Percentiles rank a stretch among this genome's conserved stretches.
phyloP scores from a whole-genome alignment of 2,329 filamentous ascomycete genomes.

The Dryadomyces quercivorus region DNA sequence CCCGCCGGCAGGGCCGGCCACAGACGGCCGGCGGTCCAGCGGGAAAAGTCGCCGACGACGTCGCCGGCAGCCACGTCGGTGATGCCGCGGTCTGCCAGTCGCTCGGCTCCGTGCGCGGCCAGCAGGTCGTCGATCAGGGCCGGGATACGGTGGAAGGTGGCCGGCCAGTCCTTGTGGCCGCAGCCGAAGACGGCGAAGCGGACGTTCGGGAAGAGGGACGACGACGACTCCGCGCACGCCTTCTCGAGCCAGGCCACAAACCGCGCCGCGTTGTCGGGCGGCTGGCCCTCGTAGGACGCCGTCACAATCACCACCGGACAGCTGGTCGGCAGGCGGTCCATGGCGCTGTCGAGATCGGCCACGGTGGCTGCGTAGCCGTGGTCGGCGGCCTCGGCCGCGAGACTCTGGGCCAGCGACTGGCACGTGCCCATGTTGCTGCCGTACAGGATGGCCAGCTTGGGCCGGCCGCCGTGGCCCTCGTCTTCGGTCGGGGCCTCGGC shows the following conservation, averaged over 20 bases:
- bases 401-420: conserved; percentile 49
- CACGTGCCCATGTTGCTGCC: conserved; percentile 66
- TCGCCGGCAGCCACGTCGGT: conserved; percentile 48
- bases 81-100: conserved; percentile 34
- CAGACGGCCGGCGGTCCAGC: conserved; percentile 19
- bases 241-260: conserved; percentile 57
- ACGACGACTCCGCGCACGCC: conserved; percentile 7
- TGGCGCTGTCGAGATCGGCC: conserved; percentile 48
- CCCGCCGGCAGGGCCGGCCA: conserved; percentile 36
- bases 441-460: conserved; percentile 49
- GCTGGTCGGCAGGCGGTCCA: conserved; percentile 44
- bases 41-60: conserved; percentile 47
- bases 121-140: conserved; percentile 36
- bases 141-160: conserved; percentile 55
- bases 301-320: conserved; percentile 53
- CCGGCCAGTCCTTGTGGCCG: conserved; percentile 41
- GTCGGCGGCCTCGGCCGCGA: conserved; percentile 43
- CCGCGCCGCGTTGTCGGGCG: conserved; percentile 56
- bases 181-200: conserved; percentile 58
- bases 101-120: conserved; percentile 29
- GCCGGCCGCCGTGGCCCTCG: conserved; percentile 12
- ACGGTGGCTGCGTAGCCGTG: conserved; percentile 46
- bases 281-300: conserved; percentile 59
- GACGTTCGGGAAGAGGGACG: conserved; percentile 32
- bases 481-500: not conserved